phyloP scores from a whole-genome alignment of 331 rosid species.

The Arachis monticola region DNA sequence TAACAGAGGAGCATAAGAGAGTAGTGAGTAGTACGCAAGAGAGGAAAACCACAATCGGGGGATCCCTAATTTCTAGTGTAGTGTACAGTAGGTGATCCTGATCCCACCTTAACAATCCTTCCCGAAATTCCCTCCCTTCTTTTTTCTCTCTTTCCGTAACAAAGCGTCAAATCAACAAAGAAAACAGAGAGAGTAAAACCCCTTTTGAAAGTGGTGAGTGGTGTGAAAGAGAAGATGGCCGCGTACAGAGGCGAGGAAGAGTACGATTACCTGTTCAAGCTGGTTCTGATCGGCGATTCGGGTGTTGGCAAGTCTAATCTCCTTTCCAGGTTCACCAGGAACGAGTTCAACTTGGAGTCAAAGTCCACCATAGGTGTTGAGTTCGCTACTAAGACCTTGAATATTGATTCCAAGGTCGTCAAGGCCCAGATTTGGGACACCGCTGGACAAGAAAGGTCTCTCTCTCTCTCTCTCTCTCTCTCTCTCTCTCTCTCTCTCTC shows the following conservation, averaged over 20 bases:
- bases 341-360: slow-evolving; percentile 93
- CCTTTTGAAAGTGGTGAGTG: background rate
- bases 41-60: no score
- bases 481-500: slow-evolving; percentile 1
- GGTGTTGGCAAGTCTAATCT: slow-evolving; percentile 93
- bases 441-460: slow-evolving; percentile 92
- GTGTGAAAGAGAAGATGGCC: slow-evolving; percentile 50
- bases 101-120: background rate
- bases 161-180: background rate
- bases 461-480: background rate
- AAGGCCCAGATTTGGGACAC: slow-evolving; percentile 99
- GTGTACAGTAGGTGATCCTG: background rate
- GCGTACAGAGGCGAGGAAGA: slow-evolving; percentile 75
- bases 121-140: slow-evolving; percentile 21
- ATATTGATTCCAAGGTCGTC: slow-evolving; percentile 66
- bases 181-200: background rate
- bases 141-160: background rate
- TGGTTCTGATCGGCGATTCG: slow-evolving; percentile 92
- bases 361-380: slow-evolving; percentile 96
- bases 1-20: background rate
- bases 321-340: slow-evolving; percentile 84
- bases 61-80: no score
- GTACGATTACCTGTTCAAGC: slow-evolving; percentile 86
- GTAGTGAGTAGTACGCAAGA: background rate
- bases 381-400: slow-evolving; percentile 87